Conservation (phyloP, 2,329 filamentous ascomycete genomes). For the Neonectria coccinea region DNA sequence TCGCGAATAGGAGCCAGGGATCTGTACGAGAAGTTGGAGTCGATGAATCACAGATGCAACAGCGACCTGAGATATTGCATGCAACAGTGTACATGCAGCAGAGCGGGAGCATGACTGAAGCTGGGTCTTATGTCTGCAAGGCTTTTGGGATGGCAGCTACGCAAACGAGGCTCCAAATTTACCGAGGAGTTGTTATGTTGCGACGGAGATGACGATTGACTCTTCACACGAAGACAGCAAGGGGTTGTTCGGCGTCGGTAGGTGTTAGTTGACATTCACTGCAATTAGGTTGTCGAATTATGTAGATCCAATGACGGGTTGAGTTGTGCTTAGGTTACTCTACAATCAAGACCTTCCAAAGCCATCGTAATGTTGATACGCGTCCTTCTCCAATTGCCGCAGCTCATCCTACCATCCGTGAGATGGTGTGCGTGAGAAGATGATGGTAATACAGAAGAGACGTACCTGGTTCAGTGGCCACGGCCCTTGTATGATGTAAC, state of each 20-base stretch:
- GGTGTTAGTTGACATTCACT: too few relatives aligned
- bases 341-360: neutral
- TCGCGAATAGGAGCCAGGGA: neutral
- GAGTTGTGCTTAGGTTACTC: rapidly evolving
- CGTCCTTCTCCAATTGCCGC: neutral
- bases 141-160: neutral
- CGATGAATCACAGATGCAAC: neutral
- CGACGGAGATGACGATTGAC: too few relatives aligned
- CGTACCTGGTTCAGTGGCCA: neutral
- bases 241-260: too few relatives aligned
- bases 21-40: neutral
- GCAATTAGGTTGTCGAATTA: too few relatives aligned
- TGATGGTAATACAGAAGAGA: neutral
- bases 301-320: too few relatives aligned
- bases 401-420: neutral
- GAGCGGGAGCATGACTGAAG: neutral
- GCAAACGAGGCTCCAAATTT: too few relatives aligned
- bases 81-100: rapidly evolving
- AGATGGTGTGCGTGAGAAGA: neutral
- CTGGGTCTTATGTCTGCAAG: neutral
- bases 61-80: neutral
- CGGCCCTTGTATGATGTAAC: slow-evolving; percentile 3
- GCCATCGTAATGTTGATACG: neutral
- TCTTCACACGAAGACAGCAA: too few relatives aligned
- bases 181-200: too few relatives aligned